A percentile compares a stretch with the other conserved stretches of the same genome.
phyloP scores from a whole-genome alignment of 768 basidiomycete genomes.

The Pulveroboletus sp. region DNA sequence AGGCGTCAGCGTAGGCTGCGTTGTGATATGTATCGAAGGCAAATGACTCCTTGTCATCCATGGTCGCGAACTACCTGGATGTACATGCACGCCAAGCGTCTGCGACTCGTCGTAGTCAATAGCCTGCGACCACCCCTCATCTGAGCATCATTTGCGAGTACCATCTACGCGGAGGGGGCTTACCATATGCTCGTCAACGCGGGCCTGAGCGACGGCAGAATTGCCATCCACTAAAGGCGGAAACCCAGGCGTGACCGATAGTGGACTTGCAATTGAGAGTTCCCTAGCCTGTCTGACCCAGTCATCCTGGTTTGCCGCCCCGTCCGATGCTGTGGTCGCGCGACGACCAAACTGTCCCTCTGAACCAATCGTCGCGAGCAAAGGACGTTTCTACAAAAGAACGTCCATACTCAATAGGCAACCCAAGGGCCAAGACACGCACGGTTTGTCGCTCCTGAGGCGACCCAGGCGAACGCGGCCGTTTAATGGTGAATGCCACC shows the following conservation, averaged over 20 bases:
- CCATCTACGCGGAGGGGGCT: constrained; percentile 14
- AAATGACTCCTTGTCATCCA: constrained; percentile 17
- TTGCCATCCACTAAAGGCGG: neutral
- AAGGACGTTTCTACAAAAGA: constrained; percentile 55
- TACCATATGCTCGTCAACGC: constrained; percentile 48
- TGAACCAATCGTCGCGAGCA: constrained; percentile 35
- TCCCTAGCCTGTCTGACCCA: constrained; percentile 73
- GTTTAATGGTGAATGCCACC: constrained; percentile 41
- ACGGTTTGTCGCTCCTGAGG: constrained; percentile 58
- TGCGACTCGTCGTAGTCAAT: constrained; percentile 23
- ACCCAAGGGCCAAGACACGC: constrained; percentile 2
- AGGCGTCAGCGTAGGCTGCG: constrained; percentile 3
- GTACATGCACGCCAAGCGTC: constrained; percentile 8
- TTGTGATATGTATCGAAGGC: constrained; percentile 27
- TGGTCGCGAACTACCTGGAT: constrained; percentile 10
- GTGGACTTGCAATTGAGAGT: constrained; percentile 47
- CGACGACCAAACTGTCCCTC: constrained; percentile 27
- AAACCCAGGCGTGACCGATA: constrained; percentile 17
- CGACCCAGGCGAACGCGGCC: constrained; percentile 59
- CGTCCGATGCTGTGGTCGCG: constrained; percentile 25
- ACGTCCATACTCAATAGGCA: neutral
- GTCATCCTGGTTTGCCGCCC: constrained; percentile 54
- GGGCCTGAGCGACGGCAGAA: constrained; percentile 5
- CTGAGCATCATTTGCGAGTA: constrained; percentile 8
- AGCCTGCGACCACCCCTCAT: constrained; percentile 13